These are phyloP conservation scores for Taphrina communis DNA, from an alignment of 1,139 yeast genomes.

Conservation along the genomic window DNA sequence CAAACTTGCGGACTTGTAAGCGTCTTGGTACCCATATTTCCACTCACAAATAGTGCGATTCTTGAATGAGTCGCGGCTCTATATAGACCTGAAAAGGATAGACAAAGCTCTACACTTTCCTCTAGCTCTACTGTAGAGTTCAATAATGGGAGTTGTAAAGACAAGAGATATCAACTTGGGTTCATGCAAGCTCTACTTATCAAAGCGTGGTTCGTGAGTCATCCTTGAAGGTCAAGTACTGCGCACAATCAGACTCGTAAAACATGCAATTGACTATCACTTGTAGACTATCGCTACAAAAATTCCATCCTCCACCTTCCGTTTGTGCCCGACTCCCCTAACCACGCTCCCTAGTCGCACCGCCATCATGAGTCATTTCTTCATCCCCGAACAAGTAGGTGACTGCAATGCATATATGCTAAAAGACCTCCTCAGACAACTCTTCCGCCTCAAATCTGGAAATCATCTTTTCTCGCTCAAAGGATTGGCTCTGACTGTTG, in stretches of 20 bases:
- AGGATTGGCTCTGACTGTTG: constrained; percentile 30
- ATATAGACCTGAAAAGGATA: too few relatives aligned
- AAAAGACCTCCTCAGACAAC: constrained; percentile 28
- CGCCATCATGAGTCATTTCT: not conserved
- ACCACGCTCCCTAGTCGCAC: not conserved
- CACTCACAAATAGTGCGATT: too few relatives aligned
- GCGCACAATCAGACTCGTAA: not conserved
- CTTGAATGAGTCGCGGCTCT: too few relatives aligned
- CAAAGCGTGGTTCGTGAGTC: too few relatives aligned
- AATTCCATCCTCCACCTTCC: not conserved
- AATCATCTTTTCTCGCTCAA: constrained; percentile 37
- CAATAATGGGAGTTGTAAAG: too few relatives aligned
- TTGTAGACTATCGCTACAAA: constrained; percentile 1
- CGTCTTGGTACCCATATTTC: too few relatives aligned
- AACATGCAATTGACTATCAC: not conserved
- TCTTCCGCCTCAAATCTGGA: constrained; percentile 35
- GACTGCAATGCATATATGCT: not conserved
- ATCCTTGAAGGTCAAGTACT: too few relatives aligned
- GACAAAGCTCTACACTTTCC: too few relatives aligned
- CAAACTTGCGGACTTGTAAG: too few relatives aligned
- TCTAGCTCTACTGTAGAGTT: too few relatives aligned
- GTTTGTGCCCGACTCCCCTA: not conserved
- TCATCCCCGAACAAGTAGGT: not conserved
- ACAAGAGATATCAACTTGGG: too few relatives aligned
- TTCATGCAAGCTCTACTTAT: too few relatives aligned